Evolutionary conservation across 208 protist genomes (phyloP).

Genomic region (Vickermania spadyakhi): DNA sequence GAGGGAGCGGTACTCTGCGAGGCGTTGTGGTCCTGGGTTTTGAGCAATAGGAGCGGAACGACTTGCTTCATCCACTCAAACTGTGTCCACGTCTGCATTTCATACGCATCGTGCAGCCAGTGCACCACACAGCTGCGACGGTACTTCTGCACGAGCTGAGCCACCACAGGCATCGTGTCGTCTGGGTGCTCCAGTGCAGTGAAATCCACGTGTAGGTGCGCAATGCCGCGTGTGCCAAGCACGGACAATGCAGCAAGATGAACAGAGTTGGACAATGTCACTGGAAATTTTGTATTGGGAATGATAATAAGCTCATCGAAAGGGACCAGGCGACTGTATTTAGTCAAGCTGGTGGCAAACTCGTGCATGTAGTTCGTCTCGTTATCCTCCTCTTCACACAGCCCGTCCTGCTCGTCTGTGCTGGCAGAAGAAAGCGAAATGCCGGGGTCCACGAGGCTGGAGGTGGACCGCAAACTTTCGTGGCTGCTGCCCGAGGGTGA

Average conservation of each 20-base stretch:
- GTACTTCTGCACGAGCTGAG: slow-evolving; percentile 65
- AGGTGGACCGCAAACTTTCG: background rate
- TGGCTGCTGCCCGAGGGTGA: background rate
- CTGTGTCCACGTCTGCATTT: slow-evolving; percentile 80
- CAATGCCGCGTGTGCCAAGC: slow-evolving; percentile 57
- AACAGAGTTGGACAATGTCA: slow-evolving; percentile 59
- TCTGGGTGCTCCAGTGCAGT: slow-evolving; percentile 82
- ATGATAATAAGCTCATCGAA: slow-evolving; percentile 85
- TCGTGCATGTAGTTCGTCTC: slow-evolving; percentile 56
- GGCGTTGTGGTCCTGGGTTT: slow-evolving; percentile 19
- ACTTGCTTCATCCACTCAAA: slow-evolving; percentile 51
- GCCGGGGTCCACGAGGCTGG: background rate
- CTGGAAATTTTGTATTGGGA: slow-evolving; percentile 79
- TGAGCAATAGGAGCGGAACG: slow-evolving; percentile 68
- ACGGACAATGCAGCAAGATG: slow-evolving; percentile 77
- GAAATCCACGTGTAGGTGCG: slow-evolving; percentile 80
- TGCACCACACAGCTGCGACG: slow-evolving; percentile 73
- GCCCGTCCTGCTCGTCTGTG: background rate
- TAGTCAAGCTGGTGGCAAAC: slow-evolving; percentile 48
- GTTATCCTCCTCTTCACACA: background rate
- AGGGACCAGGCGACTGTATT: slow-evolving; percentile 58
- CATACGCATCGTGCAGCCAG: slow-evolving; percentile 82
- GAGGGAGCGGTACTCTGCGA: background rate
- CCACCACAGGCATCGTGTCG: slow-evolving; percentile 74
- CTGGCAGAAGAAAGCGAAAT: background rate